Percentiles rank a stretch among this genome's conserved stretches.
Conservation (phyloP, 1,284 basidiomycete genomes). For the Naganishia albida region DNA sequence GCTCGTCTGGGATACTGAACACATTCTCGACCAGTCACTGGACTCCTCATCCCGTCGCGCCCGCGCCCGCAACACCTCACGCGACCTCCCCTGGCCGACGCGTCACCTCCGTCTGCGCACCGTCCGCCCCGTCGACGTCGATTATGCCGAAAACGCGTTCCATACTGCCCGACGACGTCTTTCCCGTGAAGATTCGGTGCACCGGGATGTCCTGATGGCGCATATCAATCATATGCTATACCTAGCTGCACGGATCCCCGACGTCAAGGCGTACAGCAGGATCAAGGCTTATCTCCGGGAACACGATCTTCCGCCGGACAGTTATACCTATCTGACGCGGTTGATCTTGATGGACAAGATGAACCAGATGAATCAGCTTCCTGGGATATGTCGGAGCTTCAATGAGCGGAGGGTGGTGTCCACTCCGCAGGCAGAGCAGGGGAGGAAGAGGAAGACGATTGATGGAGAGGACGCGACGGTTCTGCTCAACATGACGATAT, state of each 20-base stretch:
- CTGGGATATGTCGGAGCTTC: constrained; percentile 14
- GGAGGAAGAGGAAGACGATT: not conserved
- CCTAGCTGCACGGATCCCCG: constrained; percentile 38
- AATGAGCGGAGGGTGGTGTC: constrained; percentile 8
- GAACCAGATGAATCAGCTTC: constrained; percentile 32
- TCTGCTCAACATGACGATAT: constrained; percentile 62
- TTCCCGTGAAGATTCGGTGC: not conserved
- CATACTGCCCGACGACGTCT: constrained; percentile 4
- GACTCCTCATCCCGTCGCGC: not conserved
- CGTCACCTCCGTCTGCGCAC: constrained; percentile 18
- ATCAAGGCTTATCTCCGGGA: constrained; percentile 38
- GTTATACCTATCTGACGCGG: constrained; percentile 38
- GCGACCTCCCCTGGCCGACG: constrained; percentile 11
- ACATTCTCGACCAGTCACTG: constrained; percentile 12
- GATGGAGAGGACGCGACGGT: constrained; percentile 25
- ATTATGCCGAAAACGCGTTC: constrained; percentile 15
- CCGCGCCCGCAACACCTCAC: not conserved
- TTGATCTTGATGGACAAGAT: constrained; percentile 36
- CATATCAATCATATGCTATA: constrained; percentile 44
- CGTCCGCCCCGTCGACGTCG: constrained; percentile 17
- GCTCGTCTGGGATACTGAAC: constrained; percentile 6
- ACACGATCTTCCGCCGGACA: constrained; percentile 37
- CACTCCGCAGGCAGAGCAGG: not conserved
- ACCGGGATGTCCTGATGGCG: constrained; percentile 22
- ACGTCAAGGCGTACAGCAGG: constrained; percentile 35